These are phyloP conservation scores for Penicillium parvum DNA, from an alignment of 495 filamentous ascomycete genomes.

Conservation along the genomic window DNA sequence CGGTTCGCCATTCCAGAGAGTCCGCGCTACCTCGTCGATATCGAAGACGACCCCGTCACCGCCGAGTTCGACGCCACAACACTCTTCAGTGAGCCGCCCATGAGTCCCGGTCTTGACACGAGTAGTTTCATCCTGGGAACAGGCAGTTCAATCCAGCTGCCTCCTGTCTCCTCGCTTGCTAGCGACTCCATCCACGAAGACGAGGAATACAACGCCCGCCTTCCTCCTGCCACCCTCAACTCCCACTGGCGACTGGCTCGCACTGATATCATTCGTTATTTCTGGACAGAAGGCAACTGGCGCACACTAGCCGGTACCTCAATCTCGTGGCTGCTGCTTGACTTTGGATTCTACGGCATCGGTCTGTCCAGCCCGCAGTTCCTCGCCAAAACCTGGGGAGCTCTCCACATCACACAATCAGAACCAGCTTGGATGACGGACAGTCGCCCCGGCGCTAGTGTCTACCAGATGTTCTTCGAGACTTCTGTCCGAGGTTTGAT, in stretches of 20 bases:
- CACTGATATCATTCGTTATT: slow-evolving; percentile 44
- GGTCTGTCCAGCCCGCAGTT: slow-evolving; percentile 45
- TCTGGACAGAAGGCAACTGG: slow-evolving; percentile 51
- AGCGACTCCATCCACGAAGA: slow-evolving; percentile 24
- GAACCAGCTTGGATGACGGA: slow-evolving; percentile 39
- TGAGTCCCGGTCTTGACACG: slow-evolving; percentile 15
- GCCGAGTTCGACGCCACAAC: slow-evolving; percentile 45
- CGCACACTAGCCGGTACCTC: slow-evolving; percentile 47
- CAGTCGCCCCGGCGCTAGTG: slow-evolving; percentile 23
- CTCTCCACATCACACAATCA: slow-evolving; percentile 26
- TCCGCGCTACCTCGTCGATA: slow-evolving; percentile 52
- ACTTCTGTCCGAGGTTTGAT: slow-evolving; percentile 37
- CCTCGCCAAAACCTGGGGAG: slow-evolving; percentile 41
- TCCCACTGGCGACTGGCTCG: slow-evolving; percentile 39
- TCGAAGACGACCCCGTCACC: slow-evolving; percentile 44
- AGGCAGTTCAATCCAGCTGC: slow-evolving; percentile 21
- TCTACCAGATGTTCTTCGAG: slow-evolving; percentile 39
- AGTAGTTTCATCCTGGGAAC: slow-evolving; percentile 4
- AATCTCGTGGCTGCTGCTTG: slow-evolving; percentile 48
- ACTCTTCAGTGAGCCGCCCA: slow-evolving; percentile 27
- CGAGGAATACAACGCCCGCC: slow-evolving; percentile 10
- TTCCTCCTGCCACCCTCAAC: slow-evolving; percentile 39
- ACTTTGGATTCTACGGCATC: slow-evolving; percentile 56
- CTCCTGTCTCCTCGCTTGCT: slow-evolving; percentile 22
- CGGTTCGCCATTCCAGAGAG: slow-evolving; percentile 61